Percentiles rank a stretch among this genome's conserved stretches.
phyloP scores from a whole-genome alignment of 306 rosid species.

The Pueraria montana region DNA sequence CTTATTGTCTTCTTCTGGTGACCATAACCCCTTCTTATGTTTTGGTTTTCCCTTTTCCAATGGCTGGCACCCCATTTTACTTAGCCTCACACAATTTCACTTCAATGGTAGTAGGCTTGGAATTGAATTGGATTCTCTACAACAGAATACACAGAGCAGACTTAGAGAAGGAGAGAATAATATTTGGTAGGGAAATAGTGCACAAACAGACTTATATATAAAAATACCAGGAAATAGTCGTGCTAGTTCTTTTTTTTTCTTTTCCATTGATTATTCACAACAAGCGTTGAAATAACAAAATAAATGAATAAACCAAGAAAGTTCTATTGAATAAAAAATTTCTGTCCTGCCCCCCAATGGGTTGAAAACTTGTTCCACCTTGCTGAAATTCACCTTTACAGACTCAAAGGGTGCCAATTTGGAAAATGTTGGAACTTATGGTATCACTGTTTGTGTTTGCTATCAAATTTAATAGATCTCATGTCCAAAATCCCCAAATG shows the following conservation, averaged over 20 bases:
- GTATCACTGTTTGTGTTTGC: neutral
- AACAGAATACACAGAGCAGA: constrained; percentile 27
- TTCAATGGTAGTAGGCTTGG: constrained; percentile 36
- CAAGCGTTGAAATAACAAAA: constrained; percentile 45
- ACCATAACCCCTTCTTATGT: constrained; percentile 92
- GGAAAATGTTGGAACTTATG: constrained; percentile 42
- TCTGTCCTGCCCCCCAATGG: constrained; percentile 5
- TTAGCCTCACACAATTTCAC: constrained; percentile 19
- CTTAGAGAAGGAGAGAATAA: constrained; percentile 26
- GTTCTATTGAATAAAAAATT: constrained; percentile 1
- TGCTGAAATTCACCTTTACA: constrained; percentile 40
- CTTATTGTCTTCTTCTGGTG: constrained; percentile 96
- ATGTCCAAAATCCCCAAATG: constrained; percentile 46
- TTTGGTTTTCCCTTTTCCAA: constrained; percentile 70
- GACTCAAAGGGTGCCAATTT: constrained; percentile 41
- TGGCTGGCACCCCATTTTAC: constrained; percentile 74
- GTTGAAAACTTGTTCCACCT: constrained; percentile 50
- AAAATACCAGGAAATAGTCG: constrained; percentile 26
- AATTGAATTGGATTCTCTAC: neutral
- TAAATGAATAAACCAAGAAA: constrained; percentile 36
- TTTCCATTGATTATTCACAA: neutral
- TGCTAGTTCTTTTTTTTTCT: constrained; percentile 11
- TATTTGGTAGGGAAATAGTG: constrained; percentile 43
- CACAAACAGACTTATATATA: constrained; percentile 37
- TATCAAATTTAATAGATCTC: constrained; percentile 14